Evolutionary conservation across 2,329 filamentous ascomycete genomes (phyloP).

Genomic region (Arthrobotrys entomopaga): DNA sequence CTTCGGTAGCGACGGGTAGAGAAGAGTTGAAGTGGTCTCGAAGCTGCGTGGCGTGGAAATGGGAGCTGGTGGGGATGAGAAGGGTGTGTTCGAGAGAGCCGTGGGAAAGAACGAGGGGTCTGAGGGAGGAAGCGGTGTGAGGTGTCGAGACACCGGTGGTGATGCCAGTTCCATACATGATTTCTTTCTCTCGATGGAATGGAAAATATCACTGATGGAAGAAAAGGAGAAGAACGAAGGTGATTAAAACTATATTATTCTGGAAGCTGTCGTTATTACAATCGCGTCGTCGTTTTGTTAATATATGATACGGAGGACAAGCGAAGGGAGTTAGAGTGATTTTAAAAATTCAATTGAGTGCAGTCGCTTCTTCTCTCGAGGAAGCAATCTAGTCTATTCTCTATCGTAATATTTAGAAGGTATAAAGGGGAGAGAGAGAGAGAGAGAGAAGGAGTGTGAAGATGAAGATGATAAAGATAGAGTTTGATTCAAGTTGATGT

Average conservation of each 20-base stretch:
- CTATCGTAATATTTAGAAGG: not conserved
- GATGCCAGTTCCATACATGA: slow-evolving; percentile 85
- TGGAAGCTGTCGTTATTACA: slow-evolving; percentile 3
- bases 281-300: no score
- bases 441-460: slow-evolving; percentile 1
- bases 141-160: slow-evolving; percentile 97
- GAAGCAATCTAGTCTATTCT: no score
- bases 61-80: slow-evolving; percentile 90
- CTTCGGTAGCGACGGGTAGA: slow-evolving; percentile 90
- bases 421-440: slow-evolving; percentile 2
- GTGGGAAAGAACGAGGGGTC: slow-evolving; percentile 88
- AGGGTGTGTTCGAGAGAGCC: slow-evolving; percentile 96
- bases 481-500: slow-evolving; percentile 8
- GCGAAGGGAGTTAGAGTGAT: not conserved
- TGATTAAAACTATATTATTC: not conserved
- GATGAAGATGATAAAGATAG: slow-evolving; percentile 12
- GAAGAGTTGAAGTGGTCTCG: slow-evolving; percentile 88
- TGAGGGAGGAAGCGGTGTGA: slow-evolving; percentile 89
- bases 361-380: no score
- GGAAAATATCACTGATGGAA: slow-evolving; percentile 58
- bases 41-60: slow-evolving; percentile 94
- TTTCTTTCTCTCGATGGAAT: slow-evolving; percentile 64
- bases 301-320: not conserved
- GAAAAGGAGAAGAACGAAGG: not conserved
- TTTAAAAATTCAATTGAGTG: slow-evolving; percentile 1